Evolutionary conservation across 805 yeast genomes (phyloP).

Genomic region (Yarrowia alimentaria): DNA sequence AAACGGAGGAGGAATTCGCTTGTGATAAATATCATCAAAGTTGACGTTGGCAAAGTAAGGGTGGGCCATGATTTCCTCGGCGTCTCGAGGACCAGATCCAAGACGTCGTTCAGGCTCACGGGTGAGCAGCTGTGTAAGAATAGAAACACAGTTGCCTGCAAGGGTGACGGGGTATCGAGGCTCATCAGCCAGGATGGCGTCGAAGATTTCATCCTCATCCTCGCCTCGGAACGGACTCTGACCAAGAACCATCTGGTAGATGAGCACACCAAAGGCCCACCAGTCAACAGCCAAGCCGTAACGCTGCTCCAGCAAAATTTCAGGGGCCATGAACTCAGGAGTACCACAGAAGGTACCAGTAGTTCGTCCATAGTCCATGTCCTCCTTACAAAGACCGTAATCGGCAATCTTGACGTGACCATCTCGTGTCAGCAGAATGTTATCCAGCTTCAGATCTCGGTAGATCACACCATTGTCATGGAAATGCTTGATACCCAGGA

Average conservation of each 20-base stretch:
- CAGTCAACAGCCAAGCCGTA: slow-evolving; percentile 96
- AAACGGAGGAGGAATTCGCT: slow-evolving; percentile 81
- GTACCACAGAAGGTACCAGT: slow-evolving; percentile 98
- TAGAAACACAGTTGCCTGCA: slow-evolving; percentile 95
- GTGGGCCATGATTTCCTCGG: slow-evolving; percentile 91
- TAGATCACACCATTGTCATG: slow-evolving; percentile 95
- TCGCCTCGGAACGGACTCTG: slow-evolving; percentile 98
- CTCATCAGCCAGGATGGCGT: slow-evolving; percentile 94
- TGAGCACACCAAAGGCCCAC: slow-evolving; percentile 99
- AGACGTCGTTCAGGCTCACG: slow-evolving; percentile 82
- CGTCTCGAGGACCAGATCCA: slow-evolving; percentile 87
- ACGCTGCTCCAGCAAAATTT: slow-evolving; percentile 86
- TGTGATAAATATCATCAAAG: slow-evolving; percentile 77
- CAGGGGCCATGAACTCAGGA: slow-evolving; percentile 99
- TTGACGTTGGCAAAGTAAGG: slow-evolving; percentile 87
- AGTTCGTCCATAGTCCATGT: slow-evolving; percentile 78
- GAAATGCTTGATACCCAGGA: slow-evolving; percentile 84
- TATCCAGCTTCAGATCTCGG: slow-evolving; percentile 94
- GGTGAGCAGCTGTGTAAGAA: slow-evolving; percentile 84
- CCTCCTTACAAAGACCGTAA: slow-evolving; percentile 95
- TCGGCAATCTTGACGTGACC: slow-evolving; percentile 98
- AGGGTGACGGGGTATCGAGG: slow-evolving; percentile 95
- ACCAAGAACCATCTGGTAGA: slow-evolving; percentile 94
- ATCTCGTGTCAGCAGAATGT: slow-evolving; percentile 78
- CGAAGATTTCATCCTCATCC: slow-evolving; percentile 94